These are phyloP conservation scores for Ustulina deusta DNA, from an alignment of 2,329 filamentous ascomycete species.

Conservation along the genomic window DNA sequence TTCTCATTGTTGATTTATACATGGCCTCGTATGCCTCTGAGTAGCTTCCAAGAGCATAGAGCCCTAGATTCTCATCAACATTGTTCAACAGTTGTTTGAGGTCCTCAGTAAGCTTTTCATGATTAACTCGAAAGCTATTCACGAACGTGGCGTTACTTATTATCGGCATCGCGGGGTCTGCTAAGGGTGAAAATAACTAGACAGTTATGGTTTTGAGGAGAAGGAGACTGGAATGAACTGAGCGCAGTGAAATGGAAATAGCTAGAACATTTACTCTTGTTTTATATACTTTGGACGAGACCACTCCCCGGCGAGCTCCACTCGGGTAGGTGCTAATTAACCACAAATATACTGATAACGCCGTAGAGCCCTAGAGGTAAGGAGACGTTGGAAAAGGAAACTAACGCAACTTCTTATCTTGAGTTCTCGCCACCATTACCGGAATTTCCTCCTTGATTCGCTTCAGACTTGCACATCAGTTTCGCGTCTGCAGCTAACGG, in stretches of 20 bases:
- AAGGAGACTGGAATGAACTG: background rate
- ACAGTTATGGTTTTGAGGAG: background rate
- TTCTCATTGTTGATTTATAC: slow-evolving; percentile 32
- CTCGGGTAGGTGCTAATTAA: background rate
- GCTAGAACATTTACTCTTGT: no score
- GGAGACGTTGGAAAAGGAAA: background rate
- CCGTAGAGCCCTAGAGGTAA: no score
- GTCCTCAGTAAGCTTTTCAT: slow-evolving; percentile 12
- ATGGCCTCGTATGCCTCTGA: slow-evolving; percentile 27
- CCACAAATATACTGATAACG: background rate
- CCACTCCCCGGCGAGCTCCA: background rate
- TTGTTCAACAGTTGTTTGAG: slow-evolving; percentile 9
- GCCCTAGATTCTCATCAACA: slow-evolving; percentile 7
- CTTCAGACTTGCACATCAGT: background rate
- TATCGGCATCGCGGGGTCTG: slow-evolving; percentile 1
- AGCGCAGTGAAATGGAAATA: background rate
- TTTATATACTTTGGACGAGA: background rate
- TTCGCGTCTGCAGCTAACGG: background rate
- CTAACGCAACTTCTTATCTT: background rate
- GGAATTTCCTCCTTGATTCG: background rate
- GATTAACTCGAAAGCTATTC: background rate
- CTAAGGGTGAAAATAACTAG: background rate
- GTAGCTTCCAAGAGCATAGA: slow-evolving; percentile 28
- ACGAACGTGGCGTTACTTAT: background rate
- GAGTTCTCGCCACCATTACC: background rate